Conservation (phyloP, 495 filamentous ascomycete genomes). For the Aspergillus carlsbadensis region DNA sequence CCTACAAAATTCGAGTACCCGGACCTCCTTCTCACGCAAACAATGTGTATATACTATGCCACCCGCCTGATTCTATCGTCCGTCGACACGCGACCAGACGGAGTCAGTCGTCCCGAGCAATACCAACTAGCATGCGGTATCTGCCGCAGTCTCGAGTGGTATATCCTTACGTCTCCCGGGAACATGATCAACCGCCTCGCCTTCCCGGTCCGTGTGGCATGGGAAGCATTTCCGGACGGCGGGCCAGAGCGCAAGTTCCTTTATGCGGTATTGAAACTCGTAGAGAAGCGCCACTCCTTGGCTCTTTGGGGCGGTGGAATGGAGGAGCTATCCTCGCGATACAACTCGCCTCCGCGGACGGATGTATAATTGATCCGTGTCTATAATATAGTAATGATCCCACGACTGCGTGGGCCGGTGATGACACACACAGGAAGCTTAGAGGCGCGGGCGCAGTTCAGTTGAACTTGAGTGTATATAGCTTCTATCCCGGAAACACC, state of each 20-base stretch:
- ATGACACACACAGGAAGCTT: too few species aligned
- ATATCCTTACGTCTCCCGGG: conserved; percentile 38
- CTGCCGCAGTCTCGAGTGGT: conserved; percentile 42
- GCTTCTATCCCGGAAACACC: too few species aligned
- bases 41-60: conserved; percentile 44
- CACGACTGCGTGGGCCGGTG: too few species aligned
- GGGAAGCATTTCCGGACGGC: conserved; percentile 40
- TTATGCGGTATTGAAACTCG: conserved; percentile 38
- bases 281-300: conserved; percentile 39
- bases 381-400: too few species aligned
- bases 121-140: conserved; percentile 43
- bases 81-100: conserved; percentile 36
- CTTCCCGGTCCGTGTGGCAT: conserved; percentile 42
- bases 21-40: conserved; percentile 41
- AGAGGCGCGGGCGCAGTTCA: too few species aligned
- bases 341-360: conserved; percentile 21
- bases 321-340: conserved; percentile 36
- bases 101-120: conserved; percentile 35
- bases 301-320: conserved; percentile 43
- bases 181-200: conserved; percentile 52
- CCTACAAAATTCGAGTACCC: conserved; percentile 41
- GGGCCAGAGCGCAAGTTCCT: conserved; percentile 41
- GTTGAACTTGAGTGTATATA: too few species aligned
- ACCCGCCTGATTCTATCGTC: conserved; percentile 38
- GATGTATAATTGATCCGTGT: neutral